Percentiles rank a stretch among this genome's conserved stretches.
phyloP scores from a whole-genome alignment of 2,329 filamentous ascomycete genomes.

The Fusarium chuoi region DNA sequence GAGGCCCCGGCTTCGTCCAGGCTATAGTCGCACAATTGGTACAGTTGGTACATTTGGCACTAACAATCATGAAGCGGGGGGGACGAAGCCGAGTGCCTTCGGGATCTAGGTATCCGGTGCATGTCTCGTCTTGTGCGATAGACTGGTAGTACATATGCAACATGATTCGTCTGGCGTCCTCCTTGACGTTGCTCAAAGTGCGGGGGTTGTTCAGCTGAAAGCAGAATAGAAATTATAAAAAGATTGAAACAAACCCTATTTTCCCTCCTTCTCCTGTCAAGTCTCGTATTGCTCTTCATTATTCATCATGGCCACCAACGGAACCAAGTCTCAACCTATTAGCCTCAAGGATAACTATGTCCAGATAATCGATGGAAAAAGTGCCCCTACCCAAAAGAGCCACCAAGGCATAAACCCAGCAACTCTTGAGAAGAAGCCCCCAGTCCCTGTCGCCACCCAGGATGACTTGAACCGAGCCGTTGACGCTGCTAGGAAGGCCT shows the following conservation, averaged over 20 bases:
- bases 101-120: slow-evolving; percentile 2
- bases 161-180: slow-evolving; percentile 14
- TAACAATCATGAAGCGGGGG: neutral
- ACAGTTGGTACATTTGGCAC: neutral
- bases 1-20: slow-evolving; percentile 9
- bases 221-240: neutral
- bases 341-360: slow-evolving; percentile 31
- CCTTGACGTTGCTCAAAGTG: slow-evolving; percentile 4
- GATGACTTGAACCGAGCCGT: slow-evolving; percentile 42
- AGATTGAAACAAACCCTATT: neutral
- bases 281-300: neutral
- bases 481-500: slow-evolving; percentile 38
- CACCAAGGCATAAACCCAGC: slow-evolving; percentile 45
- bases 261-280: neutral
- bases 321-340: slow-evolving; percentile 7
- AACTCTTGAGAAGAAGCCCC: slow-evolving; percentile 45
- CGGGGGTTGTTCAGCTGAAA: slow-evolving; percentile 10
- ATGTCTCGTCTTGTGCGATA: neutral
- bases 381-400: slow-evolving; percentile 20
- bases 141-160: neutral
- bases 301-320: slow-evolving; percentile 21
- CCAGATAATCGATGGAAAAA: slow-evolving; percentile 41
- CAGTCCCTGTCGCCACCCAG: slow-evolving; percentile 41
- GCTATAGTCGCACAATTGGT: neutral
- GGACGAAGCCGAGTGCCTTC: slow-evolving; percentile 1